Evolutionary conservation across 257 asterid species (phyloP), one percentile per base, ranked within the genome.

Genomic region (Petunia secreta): DNA sequence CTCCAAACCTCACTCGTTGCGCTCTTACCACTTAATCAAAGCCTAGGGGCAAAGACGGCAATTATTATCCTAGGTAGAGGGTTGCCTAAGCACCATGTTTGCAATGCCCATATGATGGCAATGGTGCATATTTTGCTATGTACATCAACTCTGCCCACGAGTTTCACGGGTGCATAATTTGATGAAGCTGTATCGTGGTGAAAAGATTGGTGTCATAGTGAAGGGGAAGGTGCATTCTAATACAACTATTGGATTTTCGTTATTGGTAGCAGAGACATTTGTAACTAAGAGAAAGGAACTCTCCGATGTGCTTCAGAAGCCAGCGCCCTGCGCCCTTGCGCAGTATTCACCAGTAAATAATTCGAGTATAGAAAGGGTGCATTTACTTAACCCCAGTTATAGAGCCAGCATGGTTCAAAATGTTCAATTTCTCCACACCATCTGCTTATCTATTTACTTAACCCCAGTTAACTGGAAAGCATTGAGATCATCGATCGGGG

Each of bases 171-270:
- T 71, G 97, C 98, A 43, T 90, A 90, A 13, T 97, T 97, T 0
- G 98, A 94, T 80, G 98, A 93, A 91, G 98, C 98, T 58, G 91
- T 94, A 69, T 94, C 98, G 34, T 94, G 98, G 98, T 97, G 98
- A 16, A 90, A 94, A 82, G 89, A 94, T 92, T 41, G 95, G 92
- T 58, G 92, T 96, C 50, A 98, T 98, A 10, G 91, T 84, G 90
- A 88, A 96, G 62, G 92, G 91, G 25, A 94, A 94, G 98, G 98
- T 92, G 78, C 98, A 92, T 53, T 92, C 97, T 78, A 97, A 92
- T 82, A 97, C 98, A 16, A 94, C 97, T 73, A 90, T 91, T 81
- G 97, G 93, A 34, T 94, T 94, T 81, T 97, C 98, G 57, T 84
- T 94, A 38, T 89, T 91, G 65, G 95, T 92, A 48, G 96, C 95